Base-by-base conservation (phyloP, 176 grass and related monocot species). In the Chrysopogon serrulatus region DNA sequence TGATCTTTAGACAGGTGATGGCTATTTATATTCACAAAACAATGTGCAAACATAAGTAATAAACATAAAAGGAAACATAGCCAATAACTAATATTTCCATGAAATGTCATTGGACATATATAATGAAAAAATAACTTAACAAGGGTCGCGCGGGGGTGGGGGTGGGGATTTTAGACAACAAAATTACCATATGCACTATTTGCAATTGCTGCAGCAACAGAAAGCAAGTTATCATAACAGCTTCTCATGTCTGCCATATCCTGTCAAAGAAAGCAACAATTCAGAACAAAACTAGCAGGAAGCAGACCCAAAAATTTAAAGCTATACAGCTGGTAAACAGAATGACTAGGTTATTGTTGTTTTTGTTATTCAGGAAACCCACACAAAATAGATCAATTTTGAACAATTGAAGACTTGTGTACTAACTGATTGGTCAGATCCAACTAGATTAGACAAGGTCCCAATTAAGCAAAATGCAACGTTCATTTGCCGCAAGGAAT, bases 161-260 rank as follows among this genome's bases (percentile, higher is more conserved):
- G 57, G 71, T 32, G 0, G 7, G 28, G n/a, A n/a, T 28, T 73
- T 28, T 13, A 30, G 79, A 45, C 6, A 48, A 89, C 45, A 74
- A 64, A 82, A 43, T 27, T 90, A 98, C 96, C 96, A 84, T 95
- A 95, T 86, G 96, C 91, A 85, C 93, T 98, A 84, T 95, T 98
- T 83, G 96, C 93, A 68, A 94, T 95, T 57, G 96, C 91, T 85
- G 90, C 91, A 0, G 93, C 96, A 86, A 92, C 96, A 75, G 91
- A 90, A 79, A 95, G 87, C 73, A 98, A 47, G 71, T 92, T 95
- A 90, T 98, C 93, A 53, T 98, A 98, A 60, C 91, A 92, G 59
- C 82, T 90, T 89, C 78, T 90, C 91, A 98, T 95, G 44, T 98
- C 96, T 71, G 90, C 84, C 96, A 98, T 93, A 79, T 98, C 96